phyloP scores from a whole-genome alignment of 129 eudicot genomes.

The Dittrichia graveolens region DNA sequence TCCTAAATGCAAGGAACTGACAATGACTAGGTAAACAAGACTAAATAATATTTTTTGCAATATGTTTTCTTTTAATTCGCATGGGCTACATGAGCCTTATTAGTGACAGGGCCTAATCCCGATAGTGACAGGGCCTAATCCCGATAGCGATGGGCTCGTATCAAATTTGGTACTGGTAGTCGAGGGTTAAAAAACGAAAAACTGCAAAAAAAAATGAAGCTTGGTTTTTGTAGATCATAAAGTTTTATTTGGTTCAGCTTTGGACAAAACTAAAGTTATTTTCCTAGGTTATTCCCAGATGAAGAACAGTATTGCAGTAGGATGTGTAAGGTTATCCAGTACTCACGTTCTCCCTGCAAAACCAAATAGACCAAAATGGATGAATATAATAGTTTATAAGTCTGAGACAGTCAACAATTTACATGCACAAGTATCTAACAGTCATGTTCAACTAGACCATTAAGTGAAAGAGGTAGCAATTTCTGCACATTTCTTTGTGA shows the following conservation, averaged over 20 bases:
- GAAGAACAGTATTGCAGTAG: conserved; percentile 19
- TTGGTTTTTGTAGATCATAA: not conserved
- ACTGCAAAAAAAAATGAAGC: not conserved
- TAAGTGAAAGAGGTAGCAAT: too few relatives aligned
- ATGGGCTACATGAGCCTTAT: too few relatives aligned
- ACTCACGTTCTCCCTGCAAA: conserved; percentile 96
- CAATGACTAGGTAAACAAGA: too few relatives aligned
- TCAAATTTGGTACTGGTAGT: not conserved
- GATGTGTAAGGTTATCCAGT: conserved; percentile 24
- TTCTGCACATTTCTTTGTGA: too few relatives aligned
- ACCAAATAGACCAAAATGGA: conserved; percentile 11
- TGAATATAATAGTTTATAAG: conserved; percentile 1
- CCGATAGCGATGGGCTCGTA: too few relatives aligned
- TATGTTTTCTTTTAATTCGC: too few relatives aligned
- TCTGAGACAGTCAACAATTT: not conserved
- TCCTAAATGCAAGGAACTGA: too few relatives aligned
- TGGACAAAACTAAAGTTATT: not conserved
- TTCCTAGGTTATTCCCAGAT: conserved; percentile 8
- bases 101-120: too few relatives aligned
- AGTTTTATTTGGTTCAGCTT: conserved; percentile 10
- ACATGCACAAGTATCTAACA: not conserved
- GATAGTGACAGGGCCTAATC: too few relatives aligned
- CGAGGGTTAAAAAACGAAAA: conserved; percentile 9
- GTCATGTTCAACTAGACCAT: not conserved
- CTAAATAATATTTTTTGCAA: too few relatives aligned